Conservation (phyloP, 306 rosid genomes). For the Rosa rugosa region DNA sequence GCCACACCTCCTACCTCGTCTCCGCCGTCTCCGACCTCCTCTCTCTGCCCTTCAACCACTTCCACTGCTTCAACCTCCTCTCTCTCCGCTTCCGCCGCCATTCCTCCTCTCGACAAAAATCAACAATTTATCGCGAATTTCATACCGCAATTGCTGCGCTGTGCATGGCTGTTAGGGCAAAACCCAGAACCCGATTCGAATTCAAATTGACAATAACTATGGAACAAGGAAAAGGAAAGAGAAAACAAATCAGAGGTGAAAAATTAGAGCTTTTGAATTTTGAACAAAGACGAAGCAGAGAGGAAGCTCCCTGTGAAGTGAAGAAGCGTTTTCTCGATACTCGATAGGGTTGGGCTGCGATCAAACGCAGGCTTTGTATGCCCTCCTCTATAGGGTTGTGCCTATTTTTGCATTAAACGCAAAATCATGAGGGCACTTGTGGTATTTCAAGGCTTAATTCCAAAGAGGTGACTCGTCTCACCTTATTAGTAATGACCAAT, state of each 20-base stretch:
- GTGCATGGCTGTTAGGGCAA: slow-evolving; percentile 5
- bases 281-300: background rate
- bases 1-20: slow-evolving; percentile 11
- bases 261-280: background rate
- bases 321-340: background rate
- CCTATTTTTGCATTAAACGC: background rate
- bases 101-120: background rate
- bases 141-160: background rate
- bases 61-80: background rate
- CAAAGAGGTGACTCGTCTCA: no score
- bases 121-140: background rate
- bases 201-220: background rate
- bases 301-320: background rate
- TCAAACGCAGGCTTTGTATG: background rate
- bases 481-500: no score
- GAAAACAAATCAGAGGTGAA: background rate
- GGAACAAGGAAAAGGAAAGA: background rate
- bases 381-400: background rate
- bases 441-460: background rate
- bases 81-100: slow-evolving; percentile 1
- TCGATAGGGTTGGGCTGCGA: background rate
- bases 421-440: background rate
- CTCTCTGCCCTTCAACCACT: background rate
- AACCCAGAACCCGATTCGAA: background rate
- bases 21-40: background rate